A percentile compares a stretch with the other conserved stretches of the same genome.
Evolutionary conservation across 495 filamentous ascomycete species (phyloP).

Genomic region (Baudoinia panamericana): DNA sequence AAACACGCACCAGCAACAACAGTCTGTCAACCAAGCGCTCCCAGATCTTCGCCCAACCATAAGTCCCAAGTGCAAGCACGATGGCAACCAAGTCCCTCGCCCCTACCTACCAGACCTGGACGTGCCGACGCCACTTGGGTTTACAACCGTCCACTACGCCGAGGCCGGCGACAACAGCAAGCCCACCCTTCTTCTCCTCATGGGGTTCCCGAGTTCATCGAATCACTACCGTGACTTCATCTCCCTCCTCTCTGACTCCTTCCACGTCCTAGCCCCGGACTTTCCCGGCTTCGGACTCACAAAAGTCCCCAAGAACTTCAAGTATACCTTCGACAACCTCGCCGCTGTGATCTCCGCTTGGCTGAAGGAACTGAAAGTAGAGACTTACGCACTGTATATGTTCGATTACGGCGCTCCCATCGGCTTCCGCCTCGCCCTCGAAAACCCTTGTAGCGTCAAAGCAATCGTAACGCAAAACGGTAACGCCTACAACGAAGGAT

Average conservation of each 20-base stretch:
- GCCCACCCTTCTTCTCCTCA: slow-evolving; percentile 46
- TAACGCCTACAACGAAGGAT: slow-evolving; percentile 49
- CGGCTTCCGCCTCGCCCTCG: slow-evolving; percentile 42
- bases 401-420: slow-evolving; percentile 56
- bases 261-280: slow-evolving; percentile 47
- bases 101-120: background rate
- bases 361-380: slow-evolving; percentile 35
- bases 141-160: slow-evolving; percentile 43
- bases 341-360: slow-evolving; percentile 37
- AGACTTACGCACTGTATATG: slow-evolving; percentile 44
- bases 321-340: slow-evolving; percentile 41
- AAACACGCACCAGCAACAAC: too few relatives aligned
- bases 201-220: slow-evolving; percentile 51
- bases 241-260: slow-evolving; percentile 40
- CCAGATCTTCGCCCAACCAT: too few relatives aligned
- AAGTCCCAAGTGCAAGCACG: too few relatives aligned
- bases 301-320: slow-evolving; percentile 29
- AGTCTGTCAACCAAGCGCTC: too few relatives aligned
- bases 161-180: slow-evolving; percentile 29
- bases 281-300: slow-evolving; percentile 53
- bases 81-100: too few relatives aligned
- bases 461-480: slow-evolving; percentile 52
- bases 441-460: slow-evolving; percentile 34
- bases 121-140: background rate
- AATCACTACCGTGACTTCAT: slow-evolving; percentile 51